Evolutionary conservation across 257 asterid species (phyloP).

Genomic region (Jasminum sambac): DNA sequence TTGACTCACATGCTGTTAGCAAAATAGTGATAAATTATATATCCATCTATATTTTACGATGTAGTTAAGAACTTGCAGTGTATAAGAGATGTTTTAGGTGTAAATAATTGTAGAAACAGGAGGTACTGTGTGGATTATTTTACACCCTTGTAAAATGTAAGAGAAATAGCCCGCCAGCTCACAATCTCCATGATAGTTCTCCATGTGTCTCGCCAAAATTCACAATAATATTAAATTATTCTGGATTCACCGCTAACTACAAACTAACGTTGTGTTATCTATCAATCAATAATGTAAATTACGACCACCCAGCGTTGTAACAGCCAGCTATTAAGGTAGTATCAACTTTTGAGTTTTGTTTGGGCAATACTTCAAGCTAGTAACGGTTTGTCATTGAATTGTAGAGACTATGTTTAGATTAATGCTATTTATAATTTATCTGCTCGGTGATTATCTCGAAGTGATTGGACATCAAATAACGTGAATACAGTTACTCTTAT

Average conservation of each 20-base stretch:
- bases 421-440: too few relatives aligned
- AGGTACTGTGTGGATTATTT: too few relatives aligned
- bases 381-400: not conserved
- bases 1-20: not conserved
- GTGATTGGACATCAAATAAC: too few relatives aligned
- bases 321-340: not conserved
- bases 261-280: not conserved
- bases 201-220: not conserved
- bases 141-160: too few relatives aligned
- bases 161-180: too few relatives aligned
- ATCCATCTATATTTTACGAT: too few relatives aligned
- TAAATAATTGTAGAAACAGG: too few relatives aligned
- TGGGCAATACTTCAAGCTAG: not conserved
- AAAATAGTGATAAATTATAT: too few relatives aligned
- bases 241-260: not conserved
- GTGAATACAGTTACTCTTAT: too few relatives aligned
- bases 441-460: too few relatives aligned
- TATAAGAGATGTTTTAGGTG: too few relatives aligned
- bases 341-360: not conserved
- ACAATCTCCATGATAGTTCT: not conserved
- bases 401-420: not conserved
- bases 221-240: not conserved
- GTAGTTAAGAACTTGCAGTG: too few relatives aligned
- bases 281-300: not conserved
- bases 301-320: not conserved